Evolutionary conservation across 768 basidiomycete species (phyloP).

Genomic region (Panus rudis): DNA sequence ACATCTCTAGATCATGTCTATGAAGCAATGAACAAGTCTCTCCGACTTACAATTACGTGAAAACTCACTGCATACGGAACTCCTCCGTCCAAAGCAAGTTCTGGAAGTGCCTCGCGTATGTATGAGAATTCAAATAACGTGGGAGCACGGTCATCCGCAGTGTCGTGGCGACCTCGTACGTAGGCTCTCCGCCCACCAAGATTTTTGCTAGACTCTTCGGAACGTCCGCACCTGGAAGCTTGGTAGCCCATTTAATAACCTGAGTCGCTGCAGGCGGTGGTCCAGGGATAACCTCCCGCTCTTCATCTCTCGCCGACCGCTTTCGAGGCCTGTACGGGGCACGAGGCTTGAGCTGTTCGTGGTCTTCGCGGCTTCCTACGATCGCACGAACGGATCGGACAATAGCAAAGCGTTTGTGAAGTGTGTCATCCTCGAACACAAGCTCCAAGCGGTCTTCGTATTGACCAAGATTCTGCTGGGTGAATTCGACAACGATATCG

Average conservation of each 20-base stretch:
- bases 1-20: constrained; percentile 26
- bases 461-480: constrained; percentile 30
- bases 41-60: not conserved
- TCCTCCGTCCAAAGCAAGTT: constrained; percentile 51
- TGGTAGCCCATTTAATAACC: constrained; percentile 11
- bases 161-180: not conserved
- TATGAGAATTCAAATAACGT: constrained; percentile 24
- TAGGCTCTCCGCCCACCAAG: not conserved
- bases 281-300: constrained; percentile 13
- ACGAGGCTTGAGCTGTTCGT: constrained; percentile 37
- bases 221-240: constrained; percentile 9
- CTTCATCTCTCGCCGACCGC: constrained; percentile 14
- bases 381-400: constrained; percentile 36
- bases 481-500: constrained; percentile 19
- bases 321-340: constrained; percentile 40
- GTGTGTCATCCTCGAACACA: constrained; percentile 38
- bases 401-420: constrained; percentile 42
- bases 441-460: constrained; percentile 50
- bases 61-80: constrained; percentile 18
- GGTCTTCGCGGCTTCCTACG: constrained; percentile 39
- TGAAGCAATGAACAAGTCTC: not conserved
- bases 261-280: constrained; percentile 11
- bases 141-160: constrained; percentile 29
- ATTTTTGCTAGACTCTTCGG: not conserved
- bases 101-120: constrained; percentile 43